phyloP scores from a whole-genome alignment of 768 basidiomycete species.

The Trametes meyenii region DNA sequence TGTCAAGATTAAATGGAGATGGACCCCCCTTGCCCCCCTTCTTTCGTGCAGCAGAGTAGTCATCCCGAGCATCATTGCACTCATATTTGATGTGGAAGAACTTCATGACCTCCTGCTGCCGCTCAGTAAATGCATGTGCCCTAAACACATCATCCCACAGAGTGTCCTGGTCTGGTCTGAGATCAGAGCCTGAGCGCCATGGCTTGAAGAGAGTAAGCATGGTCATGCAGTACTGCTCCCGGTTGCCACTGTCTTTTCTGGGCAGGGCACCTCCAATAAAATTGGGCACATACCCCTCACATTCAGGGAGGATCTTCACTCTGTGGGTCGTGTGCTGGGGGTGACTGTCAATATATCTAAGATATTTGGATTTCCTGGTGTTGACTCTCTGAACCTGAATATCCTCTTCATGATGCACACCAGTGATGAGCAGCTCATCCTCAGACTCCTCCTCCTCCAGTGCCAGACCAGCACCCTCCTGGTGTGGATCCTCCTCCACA shows the following conservation, averaged over 20 bases:
- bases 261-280: constrained; percentile 37
- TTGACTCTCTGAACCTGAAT: background rate
- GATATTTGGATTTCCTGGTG: too few species aligned
- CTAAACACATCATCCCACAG: constrained; percentile 10
- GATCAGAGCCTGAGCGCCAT: constrained; percentile 34
- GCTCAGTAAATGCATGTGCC: background rate
- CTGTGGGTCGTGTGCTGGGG: background rate
- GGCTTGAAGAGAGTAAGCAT: constrained; percentile 42
- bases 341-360: background rate
- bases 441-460: too few species aligned
- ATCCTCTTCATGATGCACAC: background rate
- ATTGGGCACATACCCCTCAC: constrained; percentile 29
- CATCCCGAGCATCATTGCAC: constrained; percentile 16
- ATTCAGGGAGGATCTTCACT: background rate
- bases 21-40: background rate
- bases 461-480: too few species aligned
- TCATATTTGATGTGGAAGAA: constrained; percentile 12
- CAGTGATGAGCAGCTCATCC: too few species aligned
- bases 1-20: background rate
- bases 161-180: constrained; percentile 25
- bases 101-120: constrained; percentile 8
- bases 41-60: constrained; percentile 2
- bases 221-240: constrained; percentile 37
- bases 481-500: too few species aligned
- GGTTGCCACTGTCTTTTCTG: constrained; percentile 35